Evolutionary conservation across 148 eudicot genomes (phyloP).

Genomic region (Rhododendron molle): DNA sequence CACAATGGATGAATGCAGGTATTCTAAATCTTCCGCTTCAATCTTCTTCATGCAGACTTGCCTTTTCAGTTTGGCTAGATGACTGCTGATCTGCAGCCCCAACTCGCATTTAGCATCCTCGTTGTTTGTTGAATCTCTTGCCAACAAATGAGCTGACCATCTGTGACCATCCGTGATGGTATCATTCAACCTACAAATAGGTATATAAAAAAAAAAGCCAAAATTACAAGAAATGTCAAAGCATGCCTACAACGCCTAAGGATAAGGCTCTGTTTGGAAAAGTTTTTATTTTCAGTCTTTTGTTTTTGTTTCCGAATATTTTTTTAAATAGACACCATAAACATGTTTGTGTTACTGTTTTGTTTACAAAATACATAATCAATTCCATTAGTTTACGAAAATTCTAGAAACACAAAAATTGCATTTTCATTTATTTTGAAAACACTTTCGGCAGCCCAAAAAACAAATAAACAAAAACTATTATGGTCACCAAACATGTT

Average conservation of each 20-base stretch:
- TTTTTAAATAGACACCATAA: too few species aligned
- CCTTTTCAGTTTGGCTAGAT: constrained; percentile 1
- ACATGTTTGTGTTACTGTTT: too few species aligned
- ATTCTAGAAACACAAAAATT: too few species aligned
- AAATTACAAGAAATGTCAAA: neutral
- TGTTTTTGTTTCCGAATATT: too few species aligned
- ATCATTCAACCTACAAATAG: constrained; percentile 18
- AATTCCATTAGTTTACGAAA: too few species aligned
- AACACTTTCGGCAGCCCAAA: too few species aligned
- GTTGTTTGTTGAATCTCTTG: neutral
- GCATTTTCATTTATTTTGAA: too few species aligned
- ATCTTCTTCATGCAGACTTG: neutral
- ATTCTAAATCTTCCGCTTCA: constrained; percentile 15
- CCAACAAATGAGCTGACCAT: constrained; percentile 24
- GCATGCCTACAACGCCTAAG: neutral
- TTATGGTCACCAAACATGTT: too few species aligned
- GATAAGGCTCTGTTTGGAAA: neutral
- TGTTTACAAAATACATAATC: too few species aligned
- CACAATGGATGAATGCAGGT: constrained; percentile 11
- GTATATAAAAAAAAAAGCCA: neutral
- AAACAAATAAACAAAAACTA: too few species aligned
- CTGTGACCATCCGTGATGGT: constrained; percentile 4
- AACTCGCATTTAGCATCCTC: constrained; percentile 13
- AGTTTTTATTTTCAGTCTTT: too few species aligned
- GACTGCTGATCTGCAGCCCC: constrained; percentile 15